Percentiles rank a stretch among this genome's conserved stretches.
Evolutionary conservation across 345 rosid species (phyloP).

Genomic region (Sonneratia caseolaris): DNA sequence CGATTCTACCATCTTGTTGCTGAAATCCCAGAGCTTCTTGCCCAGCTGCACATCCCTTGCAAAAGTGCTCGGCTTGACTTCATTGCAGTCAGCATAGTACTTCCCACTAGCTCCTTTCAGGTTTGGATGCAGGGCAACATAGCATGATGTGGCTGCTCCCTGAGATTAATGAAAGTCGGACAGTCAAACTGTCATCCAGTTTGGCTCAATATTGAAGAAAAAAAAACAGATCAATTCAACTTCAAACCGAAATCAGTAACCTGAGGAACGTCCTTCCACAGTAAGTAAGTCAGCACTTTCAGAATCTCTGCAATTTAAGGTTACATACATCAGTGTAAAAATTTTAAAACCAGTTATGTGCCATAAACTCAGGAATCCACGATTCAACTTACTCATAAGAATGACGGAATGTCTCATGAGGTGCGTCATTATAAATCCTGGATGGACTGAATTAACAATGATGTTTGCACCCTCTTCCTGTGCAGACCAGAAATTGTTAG

Average conservation of each 20-base stretch:
- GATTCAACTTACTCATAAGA: conserved; percentile 47
- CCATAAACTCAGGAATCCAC: background rate
- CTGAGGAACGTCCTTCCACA: conserved; percentile 89
- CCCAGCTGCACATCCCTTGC: conserved; percentile 55
- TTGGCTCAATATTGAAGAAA: background rate
- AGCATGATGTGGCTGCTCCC: conserved; percentile 98
- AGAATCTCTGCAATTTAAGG: conserved; percentile 36
- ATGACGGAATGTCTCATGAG: conserved; percentile 55
- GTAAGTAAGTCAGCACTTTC: conserved; percentile 41
- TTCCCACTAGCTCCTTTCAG: conserved; percentile 61
- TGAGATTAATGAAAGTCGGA: conserved; percentile 10
- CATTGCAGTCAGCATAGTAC: conserved; percentile 75
- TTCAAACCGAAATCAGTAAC: conserved; percentile 18
- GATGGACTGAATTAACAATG: conserved; percentile 77
- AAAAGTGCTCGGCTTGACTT: conserved; percentile 36
- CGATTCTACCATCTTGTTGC: conserved; percentile 42
- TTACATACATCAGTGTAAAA: background rate
- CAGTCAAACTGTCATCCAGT: background rate
- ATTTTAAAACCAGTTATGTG: background rate
- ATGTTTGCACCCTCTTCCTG: conserved; percentile 76
- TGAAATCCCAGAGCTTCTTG: conserved; percentile 65
- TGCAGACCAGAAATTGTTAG: background rate
- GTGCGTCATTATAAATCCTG: conserved; percentile 83
- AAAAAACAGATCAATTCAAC: background rate
- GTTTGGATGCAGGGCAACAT: conserved; percentile 67